phyloP scores from a whole-genome alignment of 305 asterid species.

The Solanum hybrid region DNA sequence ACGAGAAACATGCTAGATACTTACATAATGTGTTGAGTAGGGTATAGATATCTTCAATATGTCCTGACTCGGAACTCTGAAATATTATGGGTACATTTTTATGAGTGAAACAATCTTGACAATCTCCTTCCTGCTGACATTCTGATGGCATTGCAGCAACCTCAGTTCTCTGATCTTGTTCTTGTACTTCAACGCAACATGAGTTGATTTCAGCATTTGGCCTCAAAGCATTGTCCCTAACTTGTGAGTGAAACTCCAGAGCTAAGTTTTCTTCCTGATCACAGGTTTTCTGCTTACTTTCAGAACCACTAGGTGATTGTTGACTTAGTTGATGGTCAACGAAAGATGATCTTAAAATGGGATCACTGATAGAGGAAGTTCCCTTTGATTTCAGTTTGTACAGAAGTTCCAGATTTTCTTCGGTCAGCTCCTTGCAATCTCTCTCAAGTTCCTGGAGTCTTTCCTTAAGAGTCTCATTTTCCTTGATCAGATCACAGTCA shows the following conservation, averaged over 20 bases:
- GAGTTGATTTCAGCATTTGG: constrained; percentile 4
- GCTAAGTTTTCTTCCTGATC: neutral
- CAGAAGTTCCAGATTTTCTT: constrained; percentile 22
- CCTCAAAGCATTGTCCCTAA: neutral
- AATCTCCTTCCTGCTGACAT: constrained; percentile 4
- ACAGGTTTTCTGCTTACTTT: neutral
- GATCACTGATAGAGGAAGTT: neutral
- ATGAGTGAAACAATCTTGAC: neutral
- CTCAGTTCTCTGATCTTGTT: neutral
- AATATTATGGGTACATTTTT: neutral
- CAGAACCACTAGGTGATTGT: neutral
- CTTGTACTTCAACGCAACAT: neutral
- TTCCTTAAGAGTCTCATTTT: constrained; percentile 13
- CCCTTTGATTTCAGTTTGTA: constrained; percentile 11
- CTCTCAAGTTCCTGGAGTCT: constrained; percentile 22
- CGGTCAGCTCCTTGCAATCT: constrained; percentile 22
- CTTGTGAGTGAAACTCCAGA: constrained; percentile 4
- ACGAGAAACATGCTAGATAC: neutral
- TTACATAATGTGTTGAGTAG: constrained; percentile 6
- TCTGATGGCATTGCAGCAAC: constrained; percentile 1
- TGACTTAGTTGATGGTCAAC: neutral
- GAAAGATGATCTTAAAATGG: neutral
- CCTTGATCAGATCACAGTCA: neutral
- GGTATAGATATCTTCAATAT: neutral
- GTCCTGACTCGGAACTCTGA: neutral